Base-by-base conservation (phyloP, 768 basidiomycete genomes). In the Collybia sp. region DNA sequence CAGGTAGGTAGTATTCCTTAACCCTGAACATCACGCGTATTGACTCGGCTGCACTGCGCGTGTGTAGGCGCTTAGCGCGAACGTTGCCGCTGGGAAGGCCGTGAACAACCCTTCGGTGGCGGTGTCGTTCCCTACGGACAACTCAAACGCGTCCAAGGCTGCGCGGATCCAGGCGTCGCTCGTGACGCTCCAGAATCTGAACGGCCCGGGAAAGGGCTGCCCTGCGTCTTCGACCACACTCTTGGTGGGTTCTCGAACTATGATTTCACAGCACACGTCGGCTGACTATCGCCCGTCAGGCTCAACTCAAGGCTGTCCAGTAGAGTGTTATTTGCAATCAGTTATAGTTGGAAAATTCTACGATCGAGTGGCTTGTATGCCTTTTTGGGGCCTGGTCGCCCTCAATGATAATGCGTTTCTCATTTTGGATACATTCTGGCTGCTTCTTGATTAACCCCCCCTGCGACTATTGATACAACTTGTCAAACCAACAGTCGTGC, bases 171-270 rank as follows among this genome's bases (percentile, higher is more conserved):
- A 74, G 20, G 76, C 86, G 17, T 69, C 78, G 1, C 57, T 81
- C 30, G 71, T 84, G 40, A 83, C 85, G 6, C 65, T 88, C 12
- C 86, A 89, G 63, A 89, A 89, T 58, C 58, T 40, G n/a, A 69
- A 71, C 42, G 85, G 86, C 0, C 72, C 81, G 2, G 87, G 87
- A 18, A 60, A 71, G 19, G 87, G 87, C 30, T 88, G 86, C 61
- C 85, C 84, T 5, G 77, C 58, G 18, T 48, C 56, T 13, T 61
- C 60, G 12, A 60, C 57, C 6, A 59, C 60, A 10, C 50, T 61
- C 2, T 50, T 46, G 34, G 59, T 53, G 45, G 16, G 52, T 19
- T 9, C n/a, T n/a, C 30, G 36, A 47, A 5, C 35, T 38, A 17
- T 36, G 5, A n/a, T n/a, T n/a, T n/a, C n/a, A n/a, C n/a, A n/a